Evolutionary conservation across 257 asterid species (phyloP), one percentile per base, ranked within the genome.

Genomic region (Oldenlandia corymbosa): DNA sequence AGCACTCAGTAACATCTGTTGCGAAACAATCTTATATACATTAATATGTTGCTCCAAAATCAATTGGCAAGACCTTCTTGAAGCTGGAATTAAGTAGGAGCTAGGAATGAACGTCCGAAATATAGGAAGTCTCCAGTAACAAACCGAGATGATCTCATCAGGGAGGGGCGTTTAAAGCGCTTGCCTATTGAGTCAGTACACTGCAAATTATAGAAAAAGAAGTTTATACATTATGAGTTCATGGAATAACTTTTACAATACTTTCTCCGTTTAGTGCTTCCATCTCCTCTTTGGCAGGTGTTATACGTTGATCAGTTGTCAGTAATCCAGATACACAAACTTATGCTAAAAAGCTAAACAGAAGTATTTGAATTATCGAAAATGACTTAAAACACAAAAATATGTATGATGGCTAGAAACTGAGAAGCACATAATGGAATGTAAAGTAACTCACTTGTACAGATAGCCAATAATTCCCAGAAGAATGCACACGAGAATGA

Each of bases 391-490:
- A 16, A 2, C 7, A 32, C 12, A 9, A 18, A 17, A 54, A n/a
- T 14, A 27, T 2, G 18, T 21, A 53, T 1, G 32, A 53, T 11
- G 28, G 7, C 58, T 21, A 1, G 24, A 55, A 5, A 30, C 6
- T 17, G 16, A 16, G 42, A 55, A 55, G 39, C 42, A 30, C 17
- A 8, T 30, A 2, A 1, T 10, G n/a, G 30, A 54, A 71, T 30
- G 59, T n/a, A 23, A 24, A 26, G 62, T n/a, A 46, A 80, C 99
- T 85, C 67, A 92, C 99, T 89, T 85, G 85, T 87, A 90, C 43
- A 93, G 68, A 71, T 90, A 93, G 66, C 84, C 59, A 18, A 80
- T 81, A 64, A 93, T 85, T 60, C 97, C 99, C 64, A 93, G 85
- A 74, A 93, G 75, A 67, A 90, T 55, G 69, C 91, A 84, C 9